These are phyloP conservation scores for Hymenoscyphus infarciens DNA, from an alignment of 2,329 filamentous ascomycete genomes.

Conservation along the genomic window DNA sequence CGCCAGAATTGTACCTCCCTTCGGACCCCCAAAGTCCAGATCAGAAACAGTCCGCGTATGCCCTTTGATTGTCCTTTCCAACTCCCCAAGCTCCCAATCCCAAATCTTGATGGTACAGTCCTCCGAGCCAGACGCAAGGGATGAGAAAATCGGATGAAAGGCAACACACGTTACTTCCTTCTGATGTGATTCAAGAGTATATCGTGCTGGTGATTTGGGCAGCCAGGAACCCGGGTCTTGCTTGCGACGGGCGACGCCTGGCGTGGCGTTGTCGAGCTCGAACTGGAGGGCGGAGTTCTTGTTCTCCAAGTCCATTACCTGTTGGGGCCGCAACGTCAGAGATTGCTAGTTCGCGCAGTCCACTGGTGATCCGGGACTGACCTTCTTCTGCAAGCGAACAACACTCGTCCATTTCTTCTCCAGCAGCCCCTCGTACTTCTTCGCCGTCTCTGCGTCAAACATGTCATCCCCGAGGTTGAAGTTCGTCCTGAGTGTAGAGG, in stretches of 20 bases:
- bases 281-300: too few relatives aligned
- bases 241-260: background rate
- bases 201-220: background rate
- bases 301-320: too few relatives aligned
- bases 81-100: background rate
- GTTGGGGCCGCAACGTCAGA: too few relatives aligned
- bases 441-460: too few relatives aligned
- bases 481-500: too few relatives aligned
- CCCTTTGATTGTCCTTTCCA: background rate
- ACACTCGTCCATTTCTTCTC: too few relatives aligned
- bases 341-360: too few relatives aligned
- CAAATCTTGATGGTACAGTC: background rate
- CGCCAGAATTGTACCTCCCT: background rate
- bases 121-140: background rate
- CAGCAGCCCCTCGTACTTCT: too few relatives aligned
- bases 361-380: too few relatives aligned
- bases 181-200: background rate
- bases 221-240: background rate
- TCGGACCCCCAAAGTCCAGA: background rate
- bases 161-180: background rate
- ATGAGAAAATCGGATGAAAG: background rate
- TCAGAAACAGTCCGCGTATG: background rate
- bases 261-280: background rate
- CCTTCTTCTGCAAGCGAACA: too few relatives aligned
- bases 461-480: too few relatives aligned